Evolutionary conservation across 495 filamentous ascomycete genomes (phyloP).

Genomic region (Barbatosphaeria neglecta): DNA sequence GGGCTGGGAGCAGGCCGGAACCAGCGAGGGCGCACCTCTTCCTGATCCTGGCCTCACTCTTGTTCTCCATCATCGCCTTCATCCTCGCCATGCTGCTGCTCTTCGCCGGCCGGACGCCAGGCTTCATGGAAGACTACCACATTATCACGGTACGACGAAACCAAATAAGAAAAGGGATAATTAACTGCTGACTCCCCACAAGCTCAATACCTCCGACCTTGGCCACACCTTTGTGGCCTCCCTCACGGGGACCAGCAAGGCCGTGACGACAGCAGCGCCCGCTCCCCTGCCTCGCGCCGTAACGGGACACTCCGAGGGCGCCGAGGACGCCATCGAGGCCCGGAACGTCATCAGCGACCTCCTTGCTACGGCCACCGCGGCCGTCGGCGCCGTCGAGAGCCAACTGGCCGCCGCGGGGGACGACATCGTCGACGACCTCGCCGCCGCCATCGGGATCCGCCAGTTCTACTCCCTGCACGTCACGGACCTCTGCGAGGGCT

Average conservation of each 20-base stretch:
- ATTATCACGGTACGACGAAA: background rate
- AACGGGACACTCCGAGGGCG: no score
- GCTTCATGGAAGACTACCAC: slow-evolving; percentile 2
- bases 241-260: background rate
- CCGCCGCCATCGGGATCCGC: slow-evolving; percentile 41
- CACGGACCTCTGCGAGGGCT: slow-evolving; percentile 57
- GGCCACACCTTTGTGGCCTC: slow-evolving; percentile 37
- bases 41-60: background rate
- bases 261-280: slow-evolving; percentile 8
- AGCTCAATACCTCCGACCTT: slow-evolving; percentile 18
- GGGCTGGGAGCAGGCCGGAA: background rate
- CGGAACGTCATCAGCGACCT: slow-evolving; percentile 11
- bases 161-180: slow-evolving; percentile 3
- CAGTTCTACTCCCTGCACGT: slow-evolving; percentile 67
- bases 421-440: slow-evolving; percentile 27
- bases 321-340: no score
- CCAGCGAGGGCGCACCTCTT: background rate
- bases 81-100: slow-evolving; percentile 58
- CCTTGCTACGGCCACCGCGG: slow-evolving; percentile 15
- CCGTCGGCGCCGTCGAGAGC: slow-evolving; percentile 17
- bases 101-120: slow-evolving; percentile 53
- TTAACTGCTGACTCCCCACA: slow-evolving; percentile 7
- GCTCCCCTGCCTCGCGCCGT: no score
- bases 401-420: slow-evolving; percentile 18
- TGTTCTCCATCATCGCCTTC: slow-evolving; percentile 38